phyloP scores from a whole-genome alignment of 2,329 filamentous ascomycete genomes.

The Zarea fungicola region DNA sequence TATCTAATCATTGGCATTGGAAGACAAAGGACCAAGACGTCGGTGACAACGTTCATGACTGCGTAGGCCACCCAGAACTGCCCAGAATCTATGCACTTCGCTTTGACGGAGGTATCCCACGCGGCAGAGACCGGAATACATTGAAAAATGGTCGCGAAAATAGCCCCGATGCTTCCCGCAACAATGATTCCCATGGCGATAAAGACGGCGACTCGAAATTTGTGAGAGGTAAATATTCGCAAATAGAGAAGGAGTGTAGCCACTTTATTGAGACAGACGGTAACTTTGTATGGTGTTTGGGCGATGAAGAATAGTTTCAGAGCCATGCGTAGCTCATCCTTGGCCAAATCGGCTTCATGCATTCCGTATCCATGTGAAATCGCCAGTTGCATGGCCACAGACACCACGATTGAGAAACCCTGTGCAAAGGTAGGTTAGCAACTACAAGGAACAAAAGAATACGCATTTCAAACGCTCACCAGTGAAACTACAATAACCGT shows the following conservation, averaged over 20 bases:
- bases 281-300: conserved; percentile 45
- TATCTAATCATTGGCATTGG: conserved; percentile 30
- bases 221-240: conserved; percentile 40
- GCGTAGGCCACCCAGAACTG: conserved; percentile 42
- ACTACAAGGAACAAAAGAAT: not conserved
- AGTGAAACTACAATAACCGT: conserved; percentile 32
- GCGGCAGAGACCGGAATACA: conserved; percentile 39
- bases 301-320: conserved; percentile 39
- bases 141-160: conserved; percentile 40
- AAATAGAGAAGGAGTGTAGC: conserved; percentile 46
- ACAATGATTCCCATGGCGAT: conserved; percentile 34
- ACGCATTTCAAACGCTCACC: conserved; percentile 17
- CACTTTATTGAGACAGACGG: conserved; percentile 45
- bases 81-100: conserved; percentile 37
- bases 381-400: conserved; percentile 28
- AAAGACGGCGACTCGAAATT: conserved; percentile 35
- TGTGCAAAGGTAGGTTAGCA: conserved; percentile 11
- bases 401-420: conserved; percentile 28
- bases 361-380: conserved; percentile 36
- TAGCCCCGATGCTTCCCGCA: conserved; percentile 36
- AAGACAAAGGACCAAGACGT: conserved; percentile 30
- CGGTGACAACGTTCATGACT: conserved; percentile 33
- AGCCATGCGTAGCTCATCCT: conserved; percentile 19
- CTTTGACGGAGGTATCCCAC: conserved; percentile 35
- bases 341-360: conserved; percentile 29